Conservation (phyloP, 805 yeast genomes). For the Wickerhamomyces silvicola region DNA sequence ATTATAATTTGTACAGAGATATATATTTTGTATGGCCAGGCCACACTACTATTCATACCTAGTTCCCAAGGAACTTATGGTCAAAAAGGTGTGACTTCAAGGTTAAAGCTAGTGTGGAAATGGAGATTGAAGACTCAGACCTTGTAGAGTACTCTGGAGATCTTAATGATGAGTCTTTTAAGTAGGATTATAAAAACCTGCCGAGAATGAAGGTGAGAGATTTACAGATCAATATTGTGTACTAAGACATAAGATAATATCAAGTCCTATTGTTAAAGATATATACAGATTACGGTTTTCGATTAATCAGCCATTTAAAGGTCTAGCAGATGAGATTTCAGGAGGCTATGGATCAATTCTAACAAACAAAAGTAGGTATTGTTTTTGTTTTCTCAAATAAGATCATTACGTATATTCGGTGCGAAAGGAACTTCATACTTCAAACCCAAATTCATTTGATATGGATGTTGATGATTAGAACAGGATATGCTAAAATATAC, state of each 20-base stretch:
- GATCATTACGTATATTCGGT: constrained; percentile 26
- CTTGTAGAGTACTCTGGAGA: not conserved
- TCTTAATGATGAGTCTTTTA: constrained; percentile 3
- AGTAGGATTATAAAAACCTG: constrained; percentile 7
- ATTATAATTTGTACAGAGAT: not conserved
- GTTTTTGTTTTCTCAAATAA: constrained; percentile 28
- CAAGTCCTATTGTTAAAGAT: constrained; percentile 32
- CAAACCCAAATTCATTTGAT: constrained; percentile 18
- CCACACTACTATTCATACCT: no score
- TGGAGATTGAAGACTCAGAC: constrained; percentile 2
- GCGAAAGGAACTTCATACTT: constrained; percentile 18
- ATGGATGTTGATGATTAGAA: constrained; percentile 15
- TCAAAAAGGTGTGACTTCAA: not conserved
- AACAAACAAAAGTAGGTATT: constrained; percentile 22
- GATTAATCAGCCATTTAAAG: constrained; percentile 14
- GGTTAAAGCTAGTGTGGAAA: not conserved
- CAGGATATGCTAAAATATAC: constrained; percentile 15
- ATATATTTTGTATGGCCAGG: no score
- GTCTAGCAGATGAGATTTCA: constrained; percentile 7
- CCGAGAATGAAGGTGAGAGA: not conserved
- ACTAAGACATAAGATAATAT: constrained; percentile 32
- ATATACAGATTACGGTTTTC: constrained; percentile 26
- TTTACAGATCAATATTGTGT: constrained; percentile 12
- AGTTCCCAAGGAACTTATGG: not conserved
- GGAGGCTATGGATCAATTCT: constrained; percentile 12